A percentile compares a stretch with the other conserved stretches of the same genome.
phyloP scores from a whole-genome alignment of 495 filamentous ascomycete genomes.

The Penicillium egyptiacum region DNA sequence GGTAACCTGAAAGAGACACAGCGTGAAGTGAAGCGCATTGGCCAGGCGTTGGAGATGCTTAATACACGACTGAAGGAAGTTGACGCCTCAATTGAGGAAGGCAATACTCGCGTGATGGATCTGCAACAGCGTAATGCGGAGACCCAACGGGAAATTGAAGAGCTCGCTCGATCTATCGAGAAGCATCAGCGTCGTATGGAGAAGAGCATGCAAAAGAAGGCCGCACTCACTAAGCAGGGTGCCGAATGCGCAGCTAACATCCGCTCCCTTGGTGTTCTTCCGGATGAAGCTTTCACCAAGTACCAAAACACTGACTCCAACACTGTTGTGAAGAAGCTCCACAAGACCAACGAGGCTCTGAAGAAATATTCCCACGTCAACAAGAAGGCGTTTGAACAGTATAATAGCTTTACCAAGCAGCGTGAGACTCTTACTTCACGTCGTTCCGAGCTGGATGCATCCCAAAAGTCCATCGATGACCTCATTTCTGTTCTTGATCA shows the following conservation, averaged over 20 bases:
- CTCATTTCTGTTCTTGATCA: constrained; percentile 87
- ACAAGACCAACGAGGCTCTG: constrained; percentile 88
- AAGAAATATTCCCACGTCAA: constrained; percentile 98
- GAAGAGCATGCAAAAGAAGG: constrained; percentile 83
- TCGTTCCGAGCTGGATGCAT: constrained; percentile 78
- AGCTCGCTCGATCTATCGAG: constrained; percentile 77
- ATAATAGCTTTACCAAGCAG: constrained; percentile 93
- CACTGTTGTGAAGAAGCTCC: constrained; percentile 75
- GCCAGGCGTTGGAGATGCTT: constrained; percentile 60
- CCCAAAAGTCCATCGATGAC: constrained; percentile 81
- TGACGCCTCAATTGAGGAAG: constrained; percentile 69
- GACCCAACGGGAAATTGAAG: constrained; percentile 66
- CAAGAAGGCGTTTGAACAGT: constrained; percentile 99
- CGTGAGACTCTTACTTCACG: constrained; percentile 79
- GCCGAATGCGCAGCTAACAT: constrained; percentile 84
- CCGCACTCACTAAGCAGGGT: constrained; percentile 70
- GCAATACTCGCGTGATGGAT: constrained; percentile 56
- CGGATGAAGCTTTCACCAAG: constrained; percentile 90
- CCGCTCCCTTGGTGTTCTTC: constrained; percentile 86
- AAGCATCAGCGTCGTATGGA: constrained; percentile 89
- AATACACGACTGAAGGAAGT: constrained; percentile 66
- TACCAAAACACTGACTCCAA: constrained; percentile 80
- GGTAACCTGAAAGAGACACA: constrained; percentile 77
- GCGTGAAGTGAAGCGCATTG: constrained; percentile 75
- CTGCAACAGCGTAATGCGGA: constrained; percentile 65